These are phyloP conservation scores for Aphanomyces invadans DNA, from an alignment of 352 stramenopile species.

Conservation along the genomic window DNA sequence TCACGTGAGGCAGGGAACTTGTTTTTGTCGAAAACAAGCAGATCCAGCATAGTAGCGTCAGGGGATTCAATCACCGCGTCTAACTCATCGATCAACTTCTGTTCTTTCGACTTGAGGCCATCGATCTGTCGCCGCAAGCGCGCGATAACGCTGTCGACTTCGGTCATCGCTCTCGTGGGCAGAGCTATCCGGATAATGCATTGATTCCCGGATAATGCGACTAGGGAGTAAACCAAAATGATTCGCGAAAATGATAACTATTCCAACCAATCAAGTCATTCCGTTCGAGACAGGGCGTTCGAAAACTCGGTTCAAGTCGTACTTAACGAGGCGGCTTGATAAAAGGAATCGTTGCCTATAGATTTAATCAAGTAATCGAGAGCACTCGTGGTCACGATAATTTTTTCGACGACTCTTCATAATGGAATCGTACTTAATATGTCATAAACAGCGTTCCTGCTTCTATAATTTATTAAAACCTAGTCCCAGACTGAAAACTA, in stretches of 20 bases:
- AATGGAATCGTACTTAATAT: too few relatives aligned
- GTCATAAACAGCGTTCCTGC: too few relatives aligned
- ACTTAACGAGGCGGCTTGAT: neutral
- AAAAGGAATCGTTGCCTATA: neutral
- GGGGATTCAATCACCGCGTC: neutral
- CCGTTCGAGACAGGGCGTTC: neutral
- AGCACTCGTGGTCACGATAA: neutral
- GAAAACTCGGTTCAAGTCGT: neutral
- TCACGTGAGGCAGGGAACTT: neutral
- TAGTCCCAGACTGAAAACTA: neutral
- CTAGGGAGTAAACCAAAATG: neutral
- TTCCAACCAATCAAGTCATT: conserved; percentile 2
- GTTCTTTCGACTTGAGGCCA: neutral
- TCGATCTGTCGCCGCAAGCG: neutral
- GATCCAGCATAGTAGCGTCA: neutral
- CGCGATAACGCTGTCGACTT: neutral
- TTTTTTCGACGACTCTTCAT: neutral
- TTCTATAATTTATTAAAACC: too few relatives aligned
- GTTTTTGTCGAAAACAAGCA: neutral
- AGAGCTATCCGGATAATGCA: neutral
- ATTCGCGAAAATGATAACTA: neutral
- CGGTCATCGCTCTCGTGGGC: neutral
- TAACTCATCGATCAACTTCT: neutral
- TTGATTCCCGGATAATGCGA: neutral
- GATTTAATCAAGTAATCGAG: neutral